Percentiles rank a stretch among this genome's conserved stretches.
Conservation (phyloP, 2,329 filamentous ascomycete species). For the Fragosphaeria purpurea region DNA sequence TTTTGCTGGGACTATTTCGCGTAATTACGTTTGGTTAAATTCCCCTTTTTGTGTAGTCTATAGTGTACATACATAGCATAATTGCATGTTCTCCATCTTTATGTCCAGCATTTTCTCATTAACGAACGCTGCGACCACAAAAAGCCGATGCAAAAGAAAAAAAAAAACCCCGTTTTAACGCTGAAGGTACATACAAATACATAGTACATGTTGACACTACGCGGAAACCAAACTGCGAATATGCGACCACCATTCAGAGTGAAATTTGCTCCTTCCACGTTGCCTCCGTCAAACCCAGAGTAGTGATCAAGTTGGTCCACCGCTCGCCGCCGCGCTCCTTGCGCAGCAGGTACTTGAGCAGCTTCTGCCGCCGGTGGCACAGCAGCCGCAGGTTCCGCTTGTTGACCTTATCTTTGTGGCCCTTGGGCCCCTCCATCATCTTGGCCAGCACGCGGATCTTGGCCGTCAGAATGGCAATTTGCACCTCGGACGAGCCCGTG, state of each 20-base stretch:
- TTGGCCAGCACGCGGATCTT: constrained; percentile 80
- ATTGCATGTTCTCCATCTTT: constrained; percentile 26
- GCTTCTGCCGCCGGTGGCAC: constrained; percentile 80
- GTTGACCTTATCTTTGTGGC: constrained; percentile 84
- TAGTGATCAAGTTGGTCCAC: constrained; percentile 79
- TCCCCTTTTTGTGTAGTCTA: constrained; percentile 12
- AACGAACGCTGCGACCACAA: no score
- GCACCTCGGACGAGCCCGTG: constrained; percentile 94
- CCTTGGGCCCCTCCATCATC: constrained; percentile 55
- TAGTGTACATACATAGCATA: constrained; percentile 39
- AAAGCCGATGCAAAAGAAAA: background rate
- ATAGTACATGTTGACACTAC: no score
- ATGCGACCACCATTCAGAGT: constrained; percentile 23
- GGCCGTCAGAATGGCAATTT: constrained; percentile 86
- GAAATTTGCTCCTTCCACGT: constrained; percentile 88
- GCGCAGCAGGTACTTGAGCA: constrained; percentile 73
- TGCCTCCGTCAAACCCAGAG: constrained; percentile 73
- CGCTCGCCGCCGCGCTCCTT: constrained; percentile 87
- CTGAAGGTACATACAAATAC: no score
- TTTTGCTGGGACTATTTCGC: no score
- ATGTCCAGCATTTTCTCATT: constrained; percentile 7
- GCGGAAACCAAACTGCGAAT: no score
- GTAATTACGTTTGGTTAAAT: background rate
- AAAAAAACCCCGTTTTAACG: background rate
- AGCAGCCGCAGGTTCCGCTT: constrained; percentile 80